Evolutionary conservation across 1,284 basidiomycete species (phyloP).

Genomic region (Moesziomyces aphidis): DNA sequence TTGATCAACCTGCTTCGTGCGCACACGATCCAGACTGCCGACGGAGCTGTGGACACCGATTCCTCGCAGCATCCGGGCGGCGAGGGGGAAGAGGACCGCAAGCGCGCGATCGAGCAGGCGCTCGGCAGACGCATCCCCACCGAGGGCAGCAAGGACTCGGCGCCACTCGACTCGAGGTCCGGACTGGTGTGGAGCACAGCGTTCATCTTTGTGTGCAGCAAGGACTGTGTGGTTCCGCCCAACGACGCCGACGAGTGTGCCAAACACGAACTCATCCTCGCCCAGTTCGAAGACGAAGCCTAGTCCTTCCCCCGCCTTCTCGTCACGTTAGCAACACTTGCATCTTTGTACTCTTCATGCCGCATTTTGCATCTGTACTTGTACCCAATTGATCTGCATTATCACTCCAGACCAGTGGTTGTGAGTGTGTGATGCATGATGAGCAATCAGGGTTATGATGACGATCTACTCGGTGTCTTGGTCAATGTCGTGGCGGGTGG

Average conservation of each 20-base stretch:
- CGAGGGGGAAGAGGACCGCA: constrained; percentile 29
- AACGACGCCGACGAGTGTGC: constrained; percentile 41
- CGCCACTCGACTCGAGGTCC: constrained; percentile 26
- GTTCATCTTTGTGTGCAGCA: constrained; percentile 60
- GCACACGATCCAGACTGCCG: constrained; percentile 31
- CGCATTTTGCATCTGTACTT: neutral
- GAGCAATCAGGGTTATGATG: no score
- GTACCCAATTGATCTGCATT: neutral
- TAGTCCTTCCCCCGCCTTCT: constrained; percentile 1
- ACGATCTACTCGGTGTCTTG: no score
- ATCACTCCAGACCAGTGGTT: neutral
- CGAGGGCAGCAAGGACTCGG: neutral
- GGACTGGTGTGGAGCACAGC: constrained; percentile 64
- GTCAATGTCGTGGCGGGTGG: neutral
- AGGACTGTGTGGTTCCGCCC: constrained; percentile 48
- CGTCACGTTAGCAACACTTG: neutral
- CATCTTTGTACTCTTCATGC: neutral
- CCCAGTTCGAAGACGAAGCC: constrained; percentile 57
- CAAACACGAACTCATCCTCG: constrained; percentile 52
- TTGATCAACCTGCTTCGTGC: constrained; percentile 60
- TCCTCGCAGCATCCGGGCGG: neutral
- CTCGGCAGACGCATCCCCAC: constrained; percentile 49
- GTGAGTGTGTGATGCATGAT: no score
- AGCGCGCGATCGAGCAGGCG: constrained; percentile 54
- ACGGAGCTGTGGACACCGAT: constrained; percentile 14